A percentile compares a stretch with the other conserved stretches of the same genome.
These are phyloP conservation scores for Rosa chinensis DNA, from an alignment of 306 rosid genomes.

Conservation along the genomic window DNA sequence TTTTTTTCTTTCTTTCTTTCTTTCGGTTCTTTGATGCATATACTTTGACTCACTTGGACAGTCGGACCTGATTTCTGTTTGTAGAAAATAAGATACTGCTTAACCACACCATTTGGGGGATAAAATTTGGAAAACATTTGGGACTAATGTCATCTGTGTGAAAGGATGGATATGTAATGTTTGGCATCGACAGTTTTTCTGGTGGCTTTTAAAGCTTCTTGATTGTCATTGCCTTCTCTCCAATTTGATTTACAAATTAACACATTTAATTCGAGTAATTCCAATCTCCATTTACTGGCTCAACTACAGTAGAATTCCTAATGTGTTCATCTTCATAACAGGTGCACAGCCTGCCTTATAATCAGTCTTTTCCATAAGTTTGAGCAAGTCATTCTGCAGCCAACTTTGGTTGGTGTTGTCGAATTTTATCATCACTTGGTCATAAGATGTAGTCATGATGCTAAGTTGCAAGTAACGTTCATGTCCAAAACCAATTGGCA, in stretches of 20 bases:
- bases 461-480: too few species aligned
- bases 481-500: too few species aligned
- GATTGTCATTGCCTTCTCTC: not conserved
- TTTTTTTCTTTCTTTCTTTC: not conserved
- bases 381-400: not conserved
- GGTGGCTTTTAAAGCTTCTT: not conserved
- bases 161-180: not conserved
- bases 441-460: not conserved
- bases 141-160: not conserved
- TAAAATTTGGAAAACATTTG: not conserved
- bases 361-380: not conserved
- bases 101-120: not conserved
- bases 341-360: not conserved
- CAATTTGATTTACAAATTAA: not conserved
- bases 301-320: not conserved
- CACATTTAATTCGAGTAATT: not conserved
- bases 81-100: not conserved
- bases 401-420: not conserved
- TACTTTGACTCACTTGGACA: not conserved
- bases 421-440: not conserved
- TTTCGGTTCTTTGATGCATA: not conserved
- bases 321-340: not conserved
- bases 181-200: too few species aligned
- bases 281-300: not conserved
- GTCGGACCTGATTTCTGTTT: not conserved